phyloP scores from a whole-genome alignment of 2,329 filamentous ascomycete genomes.

The Aspergillus sclerotialis region DNA sequence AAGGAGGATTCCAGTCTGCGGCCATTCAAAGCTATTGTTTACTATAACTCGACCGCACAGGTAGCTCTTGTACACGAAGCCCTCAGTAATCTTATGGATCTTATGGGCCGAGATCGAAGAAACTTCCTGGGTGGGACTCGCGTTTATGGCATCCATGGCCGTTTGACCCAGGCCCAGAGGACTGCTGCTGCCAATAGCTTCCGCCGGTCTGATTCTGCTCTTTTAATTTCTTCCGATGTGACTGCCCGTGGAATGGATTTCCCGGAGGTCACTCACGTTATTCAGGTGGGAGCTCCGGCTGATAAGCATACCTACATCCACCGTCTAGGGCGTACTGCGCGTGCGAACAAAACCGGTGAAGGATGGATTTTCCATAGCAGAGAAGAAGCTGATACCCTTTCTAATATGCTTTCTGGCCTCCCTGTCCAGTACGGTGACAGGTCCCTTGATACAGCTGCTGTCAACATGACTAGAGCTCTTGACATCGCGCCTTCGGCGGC shows the following conservation, averaged over 20 bases:
- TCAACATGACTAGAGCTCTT: conserved; percentile 24
- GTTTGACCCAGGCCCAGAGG: conserved; percentile 62
- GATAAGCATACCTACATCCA: conserved; percentile 69
- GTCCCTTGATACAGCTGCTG: conserved; percentile 35
- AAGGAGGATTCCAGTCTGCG: conserved; percentile 28
- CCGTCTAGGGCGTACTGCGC: conserved; percentile 67
- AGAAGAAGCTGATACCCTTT: conserved; percentile 44
- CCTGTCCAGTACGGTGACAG: conserved; percentile 42
- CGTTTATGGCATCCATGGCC: conserved; percentile 66
- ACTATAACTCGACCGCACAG: conserved; percentile 72
- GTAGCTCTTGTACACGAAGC: conserved; percentile 59
- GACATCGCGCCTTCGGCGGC: neutral
- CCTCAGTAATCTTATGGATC: conserved; percentile 45
- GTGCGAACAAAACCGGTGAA: conserved; percentile 57
- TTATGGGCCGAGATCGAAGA: conserved; percentile 23
- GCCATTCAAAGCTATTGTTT: conserved; percentile 95
- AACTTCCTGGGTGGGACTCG: conserved; percentile 25
- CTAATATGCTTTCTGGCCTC: conserved; percentile 47
- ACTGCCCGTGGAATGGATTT: conserved; percentile 80
- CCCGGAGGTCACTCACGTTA: conserved; percentile 70
- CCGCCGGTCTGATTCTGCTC: conserved; percentile 53
- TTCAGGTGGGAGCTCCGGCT: conserved; percentile 61
- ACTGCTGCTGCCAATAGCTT: conserved; percentile 67
- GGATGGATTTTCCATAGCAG: conserved; percentile 54
- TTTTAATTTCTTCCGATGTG: conserved; percentile 73